Conservation (phyloP, 2,329 filamentous ascomycete species). For the Fusarium mangiferae region DNA sequence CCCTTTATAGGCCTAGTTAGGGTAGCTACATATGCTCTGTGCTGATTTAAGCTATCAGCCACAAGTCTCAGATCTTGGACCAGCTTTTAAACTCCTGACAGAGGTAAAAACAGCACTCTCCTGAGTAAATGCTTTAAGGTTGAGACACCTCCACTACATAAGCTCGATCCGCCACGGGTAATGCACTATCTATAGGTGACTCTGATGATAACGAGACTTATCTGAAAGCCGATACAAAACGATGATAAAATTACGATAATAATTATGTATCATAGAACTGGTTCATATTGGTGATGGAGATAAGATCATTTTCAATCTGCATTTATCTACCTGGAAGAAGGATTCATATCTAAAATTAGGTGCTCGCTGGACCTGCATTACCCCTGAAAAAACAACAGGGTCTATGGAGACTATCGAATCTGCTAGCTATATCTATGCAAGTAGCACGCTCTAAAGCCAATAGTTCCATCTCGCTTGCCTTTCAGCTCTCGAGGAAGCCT, state of each 20-base stretch:
- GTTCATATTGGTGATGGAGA: background rate
- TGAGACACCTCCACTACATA: accelerated
- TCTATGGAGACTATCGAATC: background rate
- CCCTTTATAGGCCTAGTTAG: background rate
- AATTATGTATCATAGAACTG: background rate
- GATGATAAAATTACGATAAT: accelerated
- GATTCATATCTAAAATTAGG: background rate
- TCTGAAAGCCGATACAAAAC: accelerated
- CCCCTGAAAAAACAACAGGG: background rate
- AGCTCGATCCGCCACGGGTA: accelerated
- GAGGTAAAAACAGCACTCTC: no score
- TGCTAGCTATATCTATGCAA: background rate
- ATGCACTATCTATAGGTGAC: accelerated
- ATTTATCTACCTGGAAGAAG: background rate
- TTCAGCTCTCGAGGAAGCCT: background rate
- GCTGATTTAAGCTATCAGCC: background rate
- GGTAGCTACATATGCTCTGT: background rate
- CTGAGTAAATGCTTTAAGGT: no score
- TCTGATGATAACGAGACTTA: accelerated
- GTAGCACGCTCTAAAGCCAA: background rate
- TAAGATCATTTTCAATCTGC: background rate
- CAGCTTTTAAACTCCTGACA: accelerated
- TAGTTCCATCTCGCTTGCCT: background rate
- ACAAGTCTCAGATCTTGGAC: background rate
- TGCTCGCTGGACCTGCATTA: accelerated